Conservation (phyloP, 2,329 filamentous ascomycete genomes). For the Penicillium sp. region DNA sequence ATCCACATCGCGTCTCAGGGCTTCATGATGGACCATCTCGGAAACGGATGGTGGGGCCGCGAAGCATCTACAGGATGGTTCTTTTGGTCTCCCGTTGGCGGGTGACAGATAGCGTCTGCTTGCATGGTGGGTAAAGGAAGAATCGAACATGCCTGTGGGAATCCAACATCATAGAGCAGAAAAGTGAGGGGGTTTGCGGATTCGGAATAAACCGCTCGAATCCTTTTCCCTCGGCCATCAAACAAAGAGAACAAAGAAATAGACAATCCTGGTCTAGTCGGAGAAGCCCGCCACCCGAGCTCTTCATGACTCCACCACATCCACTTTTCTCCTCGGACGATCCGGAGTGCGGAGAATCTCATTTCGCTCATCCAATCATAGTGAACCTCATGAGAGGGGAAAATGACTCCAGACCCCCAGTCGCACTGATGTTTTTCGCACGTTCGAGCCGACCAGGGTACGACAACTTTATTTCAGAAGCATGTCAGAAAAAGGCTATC, state of each 20-base stretch:
- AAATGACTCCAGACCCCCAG: background rate
- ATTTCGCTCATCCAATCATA: conserved; percentile 2
- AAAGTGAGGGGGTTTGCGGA: no score
- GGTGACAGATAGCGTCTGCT: background rate
- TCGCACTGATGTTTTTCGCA: conserved; percentile 7
- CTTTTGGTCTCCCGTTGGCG: background rate
- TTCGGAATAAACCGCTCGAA: no score
- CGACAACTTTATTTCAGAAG: conserved; percentile 21
- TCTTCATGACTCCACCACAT: background rate
- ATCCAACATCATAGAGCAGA: no score
- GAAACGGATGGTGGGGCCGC: conserved; percentile 30
- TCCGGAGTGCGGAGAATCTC: conserved; percentile 12
- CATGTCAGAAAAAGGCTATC: no score
- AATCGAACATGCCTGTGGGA: no score
- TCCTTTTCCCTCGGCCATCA: no score
- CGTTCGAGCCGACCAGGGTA: conserved; percentile 14
- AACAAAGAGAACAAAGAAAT: conserved; percentile 6
- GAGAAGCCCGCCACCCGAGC: background rate
- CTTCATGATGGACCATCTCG: conserved; percentile 11
- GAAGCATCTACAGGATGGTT: conserved; percentile 5
- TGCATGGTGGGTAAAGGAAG: no score
- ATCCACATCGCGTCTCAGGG: conserved; percentile 6
- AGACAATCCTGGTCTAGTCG: background rate
- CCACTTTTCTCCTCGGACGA: no score
- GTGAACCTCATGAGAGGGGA: background rate